Evolutionary conservation across 495 filamentous ascomycete genomes (phyloP), one percentile per base, ranked within the genome.

Genomic region (Penicillium lagena): DNA sequence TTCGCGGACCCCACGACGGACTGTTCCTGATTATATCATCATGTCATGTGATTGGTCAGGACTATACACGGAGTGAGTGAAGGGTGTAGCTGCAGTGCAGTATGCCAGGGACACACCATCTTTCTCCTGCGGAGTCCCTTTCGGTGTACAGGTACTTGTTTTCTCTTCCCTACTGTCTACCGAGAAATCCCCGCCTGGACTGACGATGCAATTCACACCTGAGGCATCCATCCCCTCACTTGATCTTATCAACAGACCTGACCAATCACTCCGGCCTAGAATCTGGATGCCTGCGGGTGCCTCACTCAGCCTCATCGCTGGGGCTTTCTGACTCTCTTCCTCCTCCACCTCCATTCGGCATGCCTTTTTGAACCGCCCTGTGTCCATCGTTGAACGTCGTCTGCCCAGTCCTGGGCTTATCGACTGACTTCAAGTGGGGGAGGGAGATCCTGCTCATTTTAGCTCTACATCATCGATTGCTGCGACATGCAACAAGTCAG

Each of bases 241-340:
- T 22, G n/a, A 29, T 42, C 29, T 29, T 29, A 28, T 35, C 37
- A 7, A 28, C 12, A 22, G n/a, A 6, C 3, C 12, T 13, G 37
- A 39, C 54, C 51, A 55, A 60, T 60, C 42, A 55, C 29, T 14
- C 13, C 14, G 14, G 28, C 7, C 11, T n/a, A 38, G 43, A 63
- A 49, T 46, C 27, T 59, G 45, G 54, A 42, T 63, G 60, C 59
- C 59, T 62, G 50, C 35, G 31, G 46, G 22, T 34, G 32, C 32
- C 32, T 34, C 32, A 12, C 29, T 29, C 6, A 34, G 17, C 27
- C 30, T 40, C 27, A 27, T 46, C 43, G 37, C 40, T 43, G 35
- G 35, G n/a, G 28, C 40, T 52, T 28, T 44, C 41, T 38, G 37
- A 14, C 41, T 28, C 22, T 30, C 46, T 38, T 35, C 34, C n/a